These are phyloP conservation scores for Phaeosphaeria sp. DNA, from an alignment of 2,329 filamentous ascomycete genomes.

Conservation along the genomic window DNA sequence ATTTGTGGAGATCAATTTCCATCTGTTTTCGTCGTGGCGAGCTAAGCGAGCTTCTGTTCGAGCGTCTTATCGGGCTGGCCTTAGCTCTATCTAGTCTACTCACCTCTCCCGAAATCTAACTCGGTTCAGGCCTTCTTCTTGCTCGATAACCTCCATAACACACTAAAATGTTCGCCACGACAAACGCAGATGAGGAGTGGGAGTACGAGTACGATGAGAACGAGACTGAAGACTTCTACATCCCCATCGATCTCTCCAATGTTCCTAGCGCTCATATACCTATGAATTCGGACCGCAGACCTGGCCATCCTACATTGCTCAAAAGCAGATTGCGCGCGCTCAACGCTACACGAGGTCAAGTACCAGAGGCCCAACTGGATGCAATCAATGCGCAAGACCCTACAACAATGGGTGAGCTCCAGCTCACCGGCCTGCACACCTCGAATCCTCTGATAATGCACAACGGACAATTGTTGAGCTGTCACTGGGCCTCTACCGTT, in stretches of 20 bases:
- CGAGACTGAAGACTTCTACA: constrained; percentile 64
- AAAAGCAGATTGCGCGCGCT: constrained; percentile 40
- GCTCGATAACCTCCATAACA: background rate
- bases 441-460: constrained; percentile 80
- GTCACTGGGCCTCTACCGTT: constrained; percentile 80
- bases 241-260: constrained; percentile 65
- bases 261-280: constrained; percentile 30
- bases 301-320: constrained; percentile 31
- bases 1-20: too few relatives aligned
- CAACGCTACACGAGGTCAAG: constrained; percentile 28
- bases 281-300: constrained; percentile 23
- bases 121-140: background rate
- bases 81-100: too few relatives aligned
- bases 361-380: constrained; percentile 10
- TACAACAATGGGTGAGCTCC: constrained; percentile 58
- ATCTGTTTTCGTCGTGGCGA: too few relatives aligned
- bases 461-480: constrained; percentile 77
- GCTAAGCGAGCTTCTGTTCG: too few relatives aligned
- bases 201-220: constrained; percentile 66
- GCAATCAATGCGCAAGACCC: constrained; percentile 15
- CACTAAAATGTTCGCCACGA: constrained; percentile 21
- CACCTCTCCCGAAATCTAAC: too few relatives aligned
- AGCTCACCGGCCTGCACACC: constrained; percentile 84
- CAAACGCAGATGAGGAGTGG: constrained; percentile 53
- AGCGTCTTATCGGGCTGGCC: too few relatives aligned